These are phyloP conservation scores for Penstemon barbatus DNA, from an alignment of 257 asterid genomes.

Conservation along the genomic window DNA sequence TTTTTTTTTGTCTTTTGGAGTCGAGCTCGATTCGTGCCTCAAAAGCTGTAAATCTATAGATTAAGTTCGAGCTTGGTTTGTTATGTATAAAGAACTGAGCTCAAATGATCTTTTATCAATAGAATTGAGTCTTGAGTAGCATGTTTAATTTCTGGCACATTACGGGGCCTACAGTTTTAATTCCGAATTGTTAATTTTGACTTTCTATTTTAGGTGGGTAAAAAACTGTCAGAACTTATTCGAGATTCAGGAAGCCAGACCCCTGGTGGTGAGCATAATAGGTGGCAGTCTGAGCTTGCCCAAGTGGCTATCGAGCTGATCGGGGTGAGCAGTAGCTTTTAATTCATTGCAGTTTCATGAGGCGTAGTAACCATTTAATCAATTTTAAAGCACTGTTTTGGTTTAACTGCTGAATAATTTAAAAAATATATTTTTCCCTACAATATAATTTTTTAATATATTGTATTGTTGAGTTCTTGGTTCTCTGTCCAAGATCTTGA, in stretches of 20 bases:
- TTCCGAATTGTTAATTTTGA: conserved; percentile 5
- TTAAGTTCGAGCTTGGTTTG: no score
- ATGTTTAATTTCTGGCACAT: no score
- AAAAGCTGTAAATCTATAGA: no score
- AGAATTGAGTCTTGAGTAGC: no score
- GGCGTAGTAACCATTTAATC: no score
- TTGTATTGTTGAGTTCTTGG: not conserved
- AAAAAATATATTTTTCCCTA: no score
- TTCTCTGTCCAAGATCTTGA: not conserved
- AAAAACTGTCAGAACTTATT: conserved; percentile 88
- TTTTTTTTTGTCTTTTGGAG: no score
- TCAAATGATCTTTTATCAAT: no score
- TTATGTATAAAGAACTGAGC: no score
- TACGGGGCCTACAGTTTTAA: not conserved
- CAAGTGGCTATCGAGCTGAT: conserved; percentile 93
- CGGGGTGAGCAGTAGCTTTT: conserved; percentile 58
- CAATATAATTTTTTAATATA: not conserved
- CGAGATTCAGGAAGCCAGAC: conserved; percentile 94
- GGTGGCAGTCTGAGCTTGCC: conserved; percentile 94
- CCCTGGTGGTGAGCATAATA: conserved; percentile 75
- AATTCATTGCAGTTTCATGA: no score
- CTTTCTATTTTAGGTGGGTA: conserved; percentile 70
- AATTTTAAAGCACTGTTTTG: not conserved
- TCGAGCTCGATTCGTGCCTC: no score
- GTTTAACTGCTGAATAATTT: not conserved